Percentiles rank a stretch among this genome's conserved stretches.
Evolutionary conservation across 2,329 filamentous ascomycete species (phyloP).

Genomic region (Fusarium pseudonygamai): DNA sequence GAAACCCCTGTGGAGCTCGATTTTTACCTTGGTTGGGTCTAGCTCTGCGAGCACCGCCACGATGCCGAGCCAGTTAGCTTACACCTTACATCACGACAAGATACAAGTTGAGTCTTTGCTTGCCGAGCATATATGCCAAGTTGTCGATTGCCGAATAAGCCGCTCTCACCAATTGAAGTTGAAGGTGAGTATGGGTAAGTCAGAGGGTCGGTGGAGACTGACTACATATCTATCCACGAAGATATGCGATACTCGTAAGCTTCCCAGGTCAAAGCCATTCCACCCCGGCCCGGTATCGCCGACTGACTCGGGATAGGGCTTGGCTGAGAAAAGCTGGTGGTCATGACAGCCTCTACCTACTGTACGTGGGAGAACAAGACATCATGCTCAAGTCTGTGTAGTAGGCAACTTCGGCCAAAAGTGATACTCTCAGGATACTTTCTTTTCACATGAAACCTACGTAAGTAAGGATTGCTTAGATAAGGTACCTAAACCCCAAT

Average conservation of each 20-base stretch:
- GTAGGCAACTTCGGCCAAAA: background rate
- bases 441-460: background rate
- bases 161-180: conserved; percentile 32
- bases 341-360: conserved; percentile 2
- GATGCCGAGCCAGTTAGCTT: conserved; percentile 33
- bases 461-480: background rate
- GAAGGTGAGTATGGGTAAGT: conserved; percentile 16
- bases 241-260: conserved; percentile 19
- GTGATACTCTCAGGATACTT: background rate
- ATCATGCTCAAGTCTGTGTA: background rate
- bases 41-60: conserved; percentile 35
- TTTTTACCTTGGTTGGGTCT: conserved; percentile 6
- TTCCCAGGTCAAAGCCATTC: background rate
- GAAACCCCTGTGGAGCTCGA: background rate
- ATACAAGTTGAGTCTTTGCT: conserved; percentile 9
- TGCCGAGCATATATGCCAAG: conserved; percentile 31
- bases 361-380: background rate
- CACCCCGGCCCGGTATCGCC: background rate
- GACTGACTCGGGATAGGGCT: conserved; percentile 12
- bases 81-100: conserved; percentile 22
- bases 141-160: conserved; percentile 31
- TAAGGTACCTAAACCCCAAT: background rate
- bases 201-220: conserved; percentile 23
- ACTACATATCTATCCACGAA: conserved; percentile 5
- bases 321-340: conserved; percentile 4